Base-by-base conservation (phyloP, 257 asterid genomes). In the Capsicum pubescens region DNA sequence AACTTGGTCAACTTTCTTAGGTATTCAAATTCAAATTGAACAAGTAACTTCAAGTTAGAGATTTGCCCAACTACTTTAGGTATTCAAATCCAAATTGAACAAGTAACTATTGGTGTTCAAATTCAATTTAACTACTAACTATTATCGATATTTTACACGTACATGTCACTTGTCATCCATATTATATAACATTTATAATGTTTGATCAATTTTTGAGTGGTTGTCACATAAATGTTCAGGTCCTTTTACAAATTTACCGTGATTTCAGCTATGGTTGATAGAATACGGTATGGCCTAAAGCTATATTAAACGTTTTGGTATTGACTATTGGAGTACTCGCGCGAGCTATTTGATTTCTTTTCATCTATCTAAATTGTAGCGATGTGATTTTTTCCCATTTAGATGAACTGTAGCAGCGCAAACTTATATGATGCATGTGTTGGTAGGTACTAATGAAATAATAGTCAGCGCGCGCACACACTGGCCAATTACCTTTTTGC, bases 251-350 rank as follows among this genome's bases (percentile, higher is more conserved):
- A 68, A 36, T 7, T 36, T 67, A 1, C 21, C 36, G 14, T 36
- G 52, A 67, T 17, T 35, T 36, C 16, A 67, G 50, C 21, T 0
- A 14, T 35, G 17, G 13, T 19, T 21, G 21, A 50, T 52, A 74
- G 1, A 74, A 12, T 26, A 13, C 46, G 5, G 66, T 61, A 42
- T 61, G 55, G 71, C 15, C 61, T 13, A 12, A 19, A 21, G 21
- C 44, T 56, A 56, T 56, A 56, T 56, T 56, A 39, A 39, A 39
- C 42, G 42, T 39, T 4, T 39, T 39, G 84, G 85, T 89, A 54
- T 69, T 94, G n/a, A 87, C 87, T 60, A 83, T 91, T 85, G 95
- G 92, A 72, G 54, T 16, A 16, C 42, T 58, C 17, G 0, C 4
- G 0, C 5, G 10, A 17, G 67, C 12, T n/a, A 60, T 32, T 60